Base-by-base conservation (phyloP, 305 asterid species). In the Fraxinus baroniana region DNA sequence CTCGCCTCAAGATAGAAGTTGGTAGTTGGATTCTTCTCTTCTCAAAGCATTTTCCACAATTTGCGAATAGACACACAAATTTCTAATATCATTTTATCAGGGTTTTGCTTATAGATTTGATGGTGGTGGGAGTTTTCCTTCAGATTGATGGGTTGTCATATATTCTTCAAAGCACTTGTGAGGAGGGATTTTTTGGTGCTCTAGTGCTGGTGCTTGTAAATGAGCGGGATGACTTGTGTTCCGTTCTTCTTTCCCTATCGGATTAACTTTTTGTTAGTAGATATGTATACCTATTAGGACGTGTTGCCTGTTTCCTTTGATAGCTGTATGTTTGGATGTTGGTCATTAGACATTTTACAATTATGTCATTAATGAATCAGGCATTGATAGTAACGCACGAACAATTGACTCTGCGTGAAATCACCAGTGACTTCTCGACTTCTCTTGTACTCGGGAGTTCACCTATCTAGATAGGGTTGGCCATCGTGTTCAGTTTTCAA, bases 171-270 rank as follows among this genome's bases (percentile, higher is more conserved):
- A 79, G 73, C 83, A 49, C 55, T 52, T 71, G 80, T 66, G 49
- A 41, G 49, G 84, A 70, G 84, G 84, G 33, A 76, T 30, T 32
- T 78, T 73, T 82, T 36, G 64, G 22, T 28, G 76, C 41, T 81
- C 77, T 89, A 78, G 77, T 46, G 57, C 71, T 46, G 49, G 79
- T 33, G 77, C 57, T 84, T 92, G 93, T 90, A 89, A 77, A 92
- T 92, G 91, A 84, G 74, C 83, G 57, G 90, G 60, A 87, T 79
- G 78, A 76, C 87, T 78, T 78, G 49, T 41, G 49, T 55, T 30
- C 68, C 79, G 20, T 49, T 76, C 60, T 20, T 41, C 77, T 57
- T 57, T 57, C 68, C 68, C 28, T 6, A 18, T 64, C 72, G 72
- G 28, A 64, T 64, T 26, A 8, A 24, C 72, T 9, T 64, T 8